A percentile compares a stretch with the other conserved stretches of the same genome.
Conservation (phyloP, 2,329 filamentous ascomycete genomes). For the Colletotrichum paranaense region DNA sequence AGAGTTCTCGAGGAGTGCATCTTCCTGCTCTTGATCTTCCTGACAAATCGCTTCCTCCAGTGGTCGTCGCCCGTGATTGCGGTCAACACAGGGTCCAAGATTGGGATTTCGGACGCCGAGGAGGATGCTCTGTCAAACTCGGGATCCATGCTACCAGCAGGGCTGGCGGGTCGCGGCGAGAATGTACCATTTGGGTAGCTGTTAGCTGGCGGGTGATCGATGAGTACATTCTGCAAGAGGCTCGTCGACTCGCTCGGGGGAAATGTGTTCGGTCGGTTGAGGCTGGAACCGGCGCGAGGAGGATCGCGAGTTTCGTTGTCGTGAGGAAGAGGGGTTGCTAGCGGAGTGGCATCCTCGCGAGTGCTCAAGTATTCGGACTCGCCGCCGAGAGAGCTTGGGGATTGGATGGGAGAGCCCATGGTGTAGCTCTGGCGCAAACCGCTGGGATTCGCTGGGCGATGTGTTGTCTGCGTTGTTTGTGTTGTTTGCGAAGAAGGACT, state of each 20-base stretch:
- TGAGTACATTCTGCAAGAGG: constrained; percentile 52
- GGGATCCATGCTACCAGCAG: constrained; percentile 48
- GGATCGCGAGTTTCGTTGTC: constrained; percentile 34
- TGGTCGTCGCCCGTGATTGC: constrained; percentile 52
- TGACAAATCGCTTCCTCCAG: constrained; percentile 63
- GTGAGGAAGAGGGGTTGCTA: constrained; percentile 31
- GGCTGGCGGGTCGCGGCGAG: constrained; percentile 72
- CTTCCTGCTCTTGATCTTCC: constrained; percentile 69
- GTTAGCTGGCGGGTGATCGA: constrained; percentile 55
- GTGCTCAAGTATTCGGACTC: constrained; percentile 37
- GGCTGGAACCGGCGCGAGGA: constrained; percentile 41
- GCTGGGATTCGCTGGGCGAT: constrained; percentile 55
- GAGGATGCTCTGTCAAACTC: constrained; percentile 48
- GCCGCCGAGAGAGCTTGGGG: constrained; percentile 32
- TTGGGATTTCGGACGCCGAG: constrained; percentile 46
- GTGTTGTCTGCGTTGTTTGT: constrained; percentile 44
- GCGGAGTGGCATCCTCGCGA: constrained; percentile 32
- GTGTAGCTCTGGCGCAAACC: constrained; percentile 58
- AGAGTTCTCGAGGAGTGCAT: constrained; percentile 79
- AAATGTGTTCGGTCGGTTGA: constrained; percentile 16
- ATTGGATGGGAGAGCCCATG: constrained; percentile 27
- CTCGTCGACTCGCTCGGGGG: constrained; percentile 61
- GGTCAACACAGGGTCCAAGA: constrained; percentile 52
- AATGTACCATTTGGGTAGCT: constrained; percentile 81
- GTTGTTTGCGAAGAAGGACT: constrained; percentile 25